Evolutionary conservation across 352 stramenopile species (phyloP).

Genomic region (Pythium dissimile): DNA sequence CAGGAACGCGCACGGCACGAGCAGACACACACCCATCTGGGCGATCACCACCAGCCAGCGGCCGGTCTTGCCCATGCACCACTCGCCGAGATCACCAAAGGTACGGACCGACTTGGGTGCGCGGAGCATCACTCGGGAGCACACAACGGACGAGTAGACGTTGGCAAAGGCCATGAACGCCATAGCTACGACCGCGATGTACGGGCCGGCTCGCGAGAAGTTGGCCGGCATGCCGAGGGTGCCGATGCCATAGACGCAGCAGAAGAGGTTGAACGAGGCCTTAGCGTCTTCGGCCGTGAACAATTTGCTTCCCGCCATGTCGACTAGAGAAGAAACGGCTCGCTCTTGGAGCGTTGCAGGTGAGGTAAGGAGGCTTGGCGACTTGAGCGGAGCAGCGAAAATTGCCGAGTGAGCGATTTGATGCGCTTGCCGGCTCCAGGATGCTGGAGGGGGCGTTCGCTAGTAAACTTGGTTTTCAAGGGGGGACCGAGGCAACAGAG

Average conservation of each 20-base stretch:
- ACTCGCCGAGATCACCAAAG: conserved; percentile 59
- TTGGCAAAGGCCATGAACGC: conserved; percentile 65
- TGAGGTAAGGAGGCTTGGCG: not conserved
- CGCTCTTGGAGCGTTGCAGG: too few species aligned
- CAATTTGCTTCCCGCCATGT: conserved; percentile 21
- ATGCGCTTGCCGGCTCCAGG: not conserved
- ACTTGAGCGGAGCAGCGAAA: not conserved
- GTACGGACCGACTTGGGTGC: conserved; percentile 46
- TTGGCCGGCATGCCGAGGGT: conserved; percentile 67
- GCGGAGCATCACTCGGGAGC: conserved; percentile 53
- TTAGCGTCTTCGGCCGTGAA: conserved; percentile 62
- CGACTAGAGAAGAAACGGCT: not conserved
- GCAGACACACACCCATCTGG: conserved; percentile 54
- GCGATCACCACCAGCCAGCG: conserved; percentile 44
- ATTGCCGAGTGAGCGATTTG: not conserved
- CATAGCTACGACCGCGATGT: conserved; percentile 42
- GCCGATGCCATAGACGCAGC: conserved; percentile 59
- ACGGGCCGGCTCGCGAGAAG: conserved; percentile 48
- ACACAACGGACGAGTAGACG: conserved; percentile 51
- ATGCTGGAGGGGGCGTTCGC: not conserved
- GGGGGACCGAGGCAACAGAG: too few species aligned
- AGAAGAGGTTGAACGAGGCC: conserved; percentile 53
- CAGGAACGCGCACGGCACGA: conserved; percentile 52
- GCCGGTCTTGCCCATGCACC: conserved; percentile 42
- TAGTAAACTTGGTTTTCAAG: too few species aligned